Percentiles rank a stretch among this genome's conserved stretches.
Evolutionary conservation across 805 yeast genomes (phyloP).

Genomic region (Candida hungchunana): DNA sequence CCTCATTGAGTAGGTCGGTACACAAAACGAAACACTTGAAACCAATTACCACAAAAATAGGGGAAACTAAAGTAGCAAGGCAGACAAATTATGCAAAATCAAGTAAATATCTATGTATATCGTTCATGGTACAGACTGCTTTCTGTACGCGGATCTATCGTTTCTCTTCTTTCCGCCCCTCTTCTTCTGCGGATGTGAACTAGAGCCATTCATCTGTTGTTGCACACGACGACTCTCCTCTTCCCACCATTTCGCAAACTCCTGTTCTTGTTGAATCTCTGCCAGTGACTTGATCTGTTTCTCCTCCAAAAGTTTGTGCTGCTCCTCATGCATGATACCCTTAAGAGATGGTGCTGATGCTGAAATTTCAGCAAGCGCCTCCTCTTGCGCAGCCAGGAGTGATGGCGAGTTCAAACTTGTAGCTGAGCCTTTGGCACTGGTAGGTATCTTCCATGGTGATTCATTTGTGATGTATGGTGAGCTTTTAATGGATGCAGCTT

Average conservation of each 20-base stretch:
- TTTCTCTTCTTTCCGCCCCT: slow-evolving; percentile 4
- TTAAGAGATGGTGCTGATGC: slow-evolving; percentile 31
- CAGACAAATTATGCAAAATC: no score
- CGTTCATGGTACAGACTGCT: slow-evolving; percentile 18
- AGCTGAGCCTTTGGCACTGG: slow-evolving; percentile 3
- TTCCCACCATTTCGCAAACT: slow-evolving; percentile 86
- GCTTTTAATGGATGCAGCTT: neutral
- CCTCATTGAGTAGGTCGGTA: no score
- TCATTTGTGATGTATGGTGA: neutral
- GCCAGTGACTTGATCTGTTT: slow-evolving; percentile 43
- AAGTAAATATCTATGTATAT: no score
- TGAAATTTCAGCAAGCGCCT: slow-evolving; percentile 12
- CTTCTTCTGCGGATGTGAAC: slow-evolving; percentile 3
- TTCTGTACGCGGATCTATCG: slow-evolving; percentile 9
- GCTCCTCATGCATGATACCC: slow-evolving; percentile 45
- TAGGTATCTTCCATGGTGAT: slow-evolving; percentile 23
- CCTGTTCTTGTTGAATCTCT: slow-evolving; percentile 78
- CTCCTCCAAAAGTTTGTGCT: slow-evolving; percentile 34
- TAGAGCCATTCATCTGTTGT: slow-evolving; percentile 26
- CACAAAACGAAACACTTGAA: no score
- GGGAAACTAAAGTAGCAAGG: no score
- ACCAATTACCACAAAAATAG: no score
- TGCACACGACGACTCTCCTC: slow-evolving; percentile 70
- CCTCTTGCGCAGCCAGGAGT: slow-evolving; percentile 18
- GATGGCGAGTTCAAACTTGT: slow-evolving; percentile 16